phyloP scores from a whole-genome alignment of 1,284 basidiomycete genomes.

The Pulveroboletus sp. region DNA sequence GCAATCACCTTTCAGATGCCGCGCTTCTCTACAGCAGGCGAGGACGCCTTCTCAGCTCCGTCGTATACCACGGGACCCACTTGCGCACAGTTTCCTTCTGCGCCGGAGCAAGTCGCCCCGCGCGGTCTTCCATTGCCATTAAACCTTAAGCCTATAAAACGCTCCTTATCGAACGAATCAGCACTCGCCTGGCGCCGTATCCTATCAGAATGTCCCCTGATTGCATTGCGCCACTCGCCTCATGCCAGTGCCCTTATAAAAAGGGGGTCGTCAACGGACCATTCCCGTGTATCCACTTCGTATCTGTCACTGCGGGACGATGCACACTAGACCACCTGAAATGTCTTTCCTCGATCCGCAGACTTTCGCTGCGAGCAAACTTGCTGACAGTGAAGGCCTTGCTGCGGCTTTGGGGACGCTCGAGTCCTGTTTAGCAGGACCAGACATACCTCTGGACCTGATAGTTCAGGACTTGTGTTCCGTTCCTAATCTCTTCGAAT shows the following conservation, averaged over 20 bases:
- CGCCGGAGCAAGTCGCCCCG: not conserved
- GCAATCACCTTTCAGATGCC: too few species aligned
- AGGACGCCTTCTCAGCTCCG: not conserved
- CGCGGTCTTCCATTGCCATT: not conserved
- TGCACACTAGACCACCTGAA: not conserved
- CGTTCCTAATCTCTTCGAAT: too few species aligned
- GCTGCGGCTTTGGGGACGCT: conserved; percentile 17
- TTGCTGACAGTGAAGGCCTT: conserved; percentile 20
- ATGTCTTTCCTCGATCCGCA: conserved; percentile 22
- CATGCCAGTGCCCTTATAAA: conserved; percentile 14
- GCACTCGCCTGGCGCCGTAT: not conserved
- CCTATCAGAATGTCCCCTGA: conserved; percentile 8
- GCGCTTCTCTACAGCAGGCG: conserved; percentile 3
- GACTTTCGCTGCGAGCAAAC: conserved; percentile 14
- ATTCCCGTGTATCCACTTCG: not conserved
- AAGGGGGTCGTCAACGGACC: not conserved
- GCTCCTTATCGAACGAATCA: conserved; percentile 7
- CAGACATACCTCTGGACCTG: too few species aligned
- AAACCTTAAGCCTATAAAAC: not conserved
- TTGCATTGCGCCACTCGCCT: too few species aligned
- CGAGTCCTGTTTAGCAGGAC: conserved; percentile 33
- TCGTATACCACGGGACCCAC: not conserved
- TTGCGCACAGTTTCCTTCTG: not conserved
- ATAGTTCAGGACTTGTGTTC: too few species aligned
- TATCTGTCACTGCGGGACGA: not conserved